Evolutionary conservation across 2,329 filamentous ascomycete genomes (phyloP), one percentile per base, ranked within the genome.

Genomic region (Shiraia sp.): DNA sequence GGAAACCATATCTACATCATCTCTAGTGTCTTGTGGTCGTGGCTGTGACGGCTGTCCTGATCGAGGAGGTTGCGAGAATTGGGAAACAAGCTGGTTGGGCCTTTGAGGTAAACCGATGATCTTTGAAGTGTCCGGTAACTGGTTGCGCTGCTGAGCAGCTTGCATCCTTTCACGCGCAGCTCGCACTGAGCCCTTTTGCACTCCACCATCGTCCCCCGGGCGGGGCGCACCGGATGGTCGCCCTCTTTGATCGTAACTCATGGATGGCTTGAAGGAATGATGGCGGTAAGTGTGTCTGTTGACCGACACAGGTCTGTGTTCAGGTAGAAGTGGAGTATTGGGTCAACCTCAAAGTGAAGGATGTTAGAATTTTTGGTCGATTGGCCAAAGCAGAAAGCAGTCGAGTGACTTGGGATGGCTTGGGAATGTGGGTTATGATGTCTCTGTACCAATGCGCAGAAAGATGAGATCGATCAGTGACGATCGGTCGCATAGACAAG

Each of bases 211-310:
- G 32, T 48, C 49, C 36, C 51, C 52, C 32, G 49, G 50, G 31
- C 40, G 51, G 49, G 53, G 51, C 39, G 53, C 57, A 47, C 63
- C 61, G 56, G 54, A 40, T 54, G 53, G 49, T 56, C 55, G 54
- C 62, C 62, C 49, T 42, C 59, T 62, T 34, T 59, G 53, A 51
- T 67, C 61, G 61, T 68, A 63, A 57, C 63, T 69, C 68, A 70
- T 70, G 50, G 59, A 66, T 55, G 36, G 35, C 50, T 25, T 16
- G 36, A 43, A 45, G 42, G 37, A 63, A 65, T 68, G 45, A 26
- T 65, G 61, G 47, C 50, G 55, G 38, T 38, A 45, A 51, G 32
- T 45, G 63, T 68, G 63, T 57, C 65, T 59, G 25, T 50, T 40
- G 57, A 57, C 59, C 51, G 64, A 67, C 63, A 68, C 61, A 36